Base-by-base conservation (phyloP, 345 rosid genomes). In the Lepidium aucheri region DNA sequence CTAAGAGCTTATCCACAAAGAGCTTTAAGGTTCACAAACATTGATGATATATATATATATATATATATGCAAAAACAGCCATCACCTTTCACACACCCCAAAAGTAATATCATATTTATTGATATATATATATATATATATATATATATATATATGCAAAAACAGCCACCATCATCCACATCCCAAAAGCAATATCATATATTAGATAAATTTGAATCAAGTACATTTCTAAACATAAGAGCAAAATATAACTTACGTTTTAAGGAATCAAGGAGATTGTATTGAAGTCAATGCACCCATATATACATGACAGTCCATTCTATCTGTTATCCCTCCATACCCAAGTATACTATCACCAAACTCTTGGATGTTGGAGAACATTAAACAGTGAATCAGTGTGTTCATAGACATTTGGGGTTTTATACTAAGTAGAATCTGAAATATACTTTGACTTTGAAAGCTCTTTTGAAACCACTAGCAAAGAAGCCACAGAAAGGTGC, bases 401-500 rank as follows among this genome's bases (percentile, higher is more conserved):
- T 47, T 14, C 30, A 63, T 53, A 28, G 10, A 24, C 2, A 28
- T 13, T 20, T 63, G 36, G 4, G 41, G 18, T 43, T 22, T 17
- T 53, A 35, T 2, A 12, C 22, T 45, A 24, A 20, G 8, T 12
- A 11, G 8, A 35, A 44, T 44, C 22, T 17, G 60, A 68, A 65
- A 50, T 38, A 8, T 15, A 89, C 98, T 93, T 92, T 92, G 76
- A 89, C 60, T 72, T 89, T 92, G 53, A 92, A 92, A 73, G 98
- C 98, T 81, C 98, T 83, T 72, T 92, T 92, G 47, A 89, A 89
- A 66, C 98, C 98, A 53, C 97, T 92, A 3, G 98, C 98, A 18
- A 92, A 92, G 74, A 92, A 92, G 46, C 98, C 98, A 69, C n/a
- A n/a, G 59, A 92, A 92, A 53, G 98, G 98, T 8, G 98, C 96